Evolutionary conservation across 1,139 yeast species (phyloP).

Genomic region (Candida frijolesensis): DNA sequence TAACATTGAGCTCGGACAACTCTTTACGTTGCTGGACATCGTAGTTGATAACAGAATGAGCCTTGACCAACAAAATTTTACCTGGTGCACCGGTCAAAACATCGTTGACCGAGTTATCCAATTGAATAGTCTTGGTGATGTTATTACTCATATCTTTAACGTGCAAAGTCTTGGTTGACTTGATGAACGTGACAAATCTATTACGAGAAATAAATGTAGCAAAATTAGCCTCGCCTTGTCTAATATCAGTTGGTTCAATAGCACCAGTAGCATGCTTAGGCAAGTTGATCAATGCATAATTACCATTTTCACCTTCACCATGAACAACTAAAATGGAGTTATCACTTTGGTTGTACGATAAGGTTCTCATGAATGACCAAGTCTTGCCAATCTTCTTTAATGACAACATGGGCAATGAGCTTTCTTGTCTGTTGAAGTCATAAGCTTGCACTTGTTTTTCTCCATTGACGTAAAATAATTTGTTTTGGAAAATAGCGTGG

Average conservation of each 20-base stretch:
- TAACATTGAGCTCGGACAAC: conserved; percentile 68
- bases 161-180: conserved; percentile 64
- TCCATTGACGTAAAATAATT: conserved; percentile 72
- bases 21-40: conserved; percentile 93
- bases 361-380: conserved; percentile 82
- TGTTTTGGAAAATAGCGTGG: conserved; percentile 67
- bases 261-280: conserved; percentile 94
- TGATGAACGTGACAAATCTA: conserved; percentile 82
- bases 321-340: conserved; percentile 82
- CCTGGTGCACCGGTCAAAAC: conserved; percentile 85
- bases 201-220: conserved; percentile 94
- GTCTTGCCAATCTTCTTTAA: conserved; percentile 82
- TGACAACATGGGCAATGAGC: conserved; percentile 78
- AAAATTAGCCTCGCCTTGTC: conserved; percentile 80
- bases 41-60: conserved; percentile 71
- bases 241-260: conserved; percentile 78
- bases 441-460: conserved; percentile 86
- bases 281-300: conserved; percentile 73
- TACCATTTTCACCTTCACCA: conserved; percentile 63
- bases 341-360: conserved; percentile 92
- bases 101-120: conserved; percentile 73
- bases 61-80: conserved; percentile 72
- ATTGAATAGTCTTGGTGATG: conserved; percentile 76
- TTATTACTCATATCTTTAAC: conserved; percentile 83
- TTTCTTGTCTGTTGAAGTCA: conserved; percentile 62